Evolutionary conservation across 208 protist genomes (phyloP).

Genomic region (Trichomonas gallinae): DNA sequence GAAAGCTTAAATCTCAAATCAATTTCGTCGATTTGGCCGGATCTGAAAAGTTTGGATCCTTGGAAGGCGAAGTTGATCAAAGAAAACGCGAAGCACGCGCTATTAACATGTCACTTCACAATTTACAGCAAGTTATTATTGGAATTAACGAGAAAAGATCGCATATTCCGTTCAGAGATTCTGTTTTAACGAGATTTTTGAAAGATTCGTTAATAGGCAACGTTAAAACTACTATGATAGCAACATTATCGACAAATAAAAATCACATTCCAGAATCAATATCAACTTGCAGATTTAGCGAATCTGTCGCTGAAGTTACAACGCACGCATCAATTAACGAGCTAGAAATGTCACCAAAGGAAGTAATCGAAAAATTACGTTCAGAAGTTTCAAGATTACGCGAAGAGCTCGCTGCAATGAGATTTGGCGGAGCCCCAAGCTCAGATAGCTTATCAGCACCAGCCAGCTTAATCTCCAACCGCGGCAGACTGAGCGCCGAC

Average conservation of each 20-base stretch:
- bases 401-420: neutral
- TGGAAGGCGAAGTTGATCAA: neutral
- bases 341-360: neutral
- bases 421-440: neutral
- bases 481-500: neutral
- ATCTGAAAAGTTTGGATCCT: neutral
- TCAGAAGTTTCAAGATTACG: neutral
- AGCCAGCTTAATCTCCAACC: neutral
- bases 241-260: neutral
- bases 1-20: neutral
- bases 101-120: neutral
- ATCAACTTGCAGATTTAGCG: neutral
- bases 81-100: neutral
- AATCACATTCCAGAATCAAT: neutral
- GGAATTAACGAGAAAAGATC: neutral
- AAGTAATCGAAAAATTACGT: neutral
- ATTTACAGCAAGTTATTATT: neutral
- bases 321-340: neutral
- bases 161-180: conserved; percentile 22
- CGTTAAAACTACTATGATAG: neutral
- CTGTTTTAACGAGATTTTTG: conserved; percentile 1
- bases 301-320: neutral
- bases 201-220: neutral
- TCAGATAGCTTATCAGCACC: neutral
- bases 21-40: conserved; percentile 22